Evolutionary conservation across 768 basidiomycete genomes (phyloP).

Genomic region (Phlebiopsis flavidoalba): DNA sequence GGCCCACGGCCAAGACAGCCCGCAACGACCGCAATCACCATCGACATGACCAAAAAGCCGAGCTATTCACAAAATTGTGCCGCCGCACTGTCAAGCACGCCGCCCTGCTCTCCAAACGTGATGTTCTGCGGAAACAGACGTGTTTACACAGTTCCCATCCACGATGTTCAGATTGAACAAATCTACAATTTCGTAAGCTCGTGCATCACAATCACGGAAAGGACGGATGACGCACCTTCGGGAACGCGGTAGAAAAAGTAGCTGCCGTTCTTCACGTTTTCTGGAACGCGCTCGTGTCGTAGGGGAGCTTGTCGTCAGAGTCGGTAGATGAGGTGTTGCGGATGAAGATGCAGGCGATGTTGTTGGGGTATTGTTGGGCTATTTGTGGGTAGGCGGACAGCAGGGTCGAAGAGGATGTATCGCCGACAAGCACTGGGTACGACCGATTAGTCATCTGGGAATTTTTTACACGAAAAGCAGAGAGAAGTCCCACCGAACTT

Average conservation of each 20-base stretch:
- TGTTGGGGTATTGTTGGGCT: conserved; percentile 20
- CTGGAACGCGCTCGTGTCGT: conserved; percentile 27
- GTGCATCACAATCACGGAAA: background rate
- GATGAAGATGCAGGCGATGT: conserved; percentile 27
- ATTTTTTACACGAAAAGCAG: too few relatives aligned
- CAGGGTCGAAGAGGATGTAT: conserved; percentile 19
- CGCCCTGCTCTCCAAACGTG: conserved; percentile 21
- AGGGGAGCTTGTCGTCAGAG: conserved; percentile 27
- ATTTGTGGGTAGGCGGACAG: conserved; percentile 22
- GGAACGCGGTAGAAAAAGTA: conserved; percentile 24
- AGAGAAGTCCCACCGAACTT: conserved; percentile 22
- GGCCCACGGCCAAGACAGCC: background rate
- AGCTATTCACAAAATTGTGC: background rate
- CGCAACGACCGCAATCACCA: background rate
- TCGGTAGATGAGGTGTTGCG: conserved; percentile 30
- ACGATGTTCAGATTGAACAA: conserved; percentile 17
- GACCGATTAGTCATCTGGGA: background rate
- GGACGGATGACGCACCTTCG: conserved; percentile 16
- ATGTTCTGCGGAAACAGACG: conserved; percentile 18
- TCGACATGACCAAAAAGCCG: background rate
- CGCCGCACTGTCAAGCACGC: conserved; percentile 6
- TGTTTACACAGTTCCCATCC: conserved; percentile 18
- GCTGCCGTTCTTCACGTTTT: conserved; percentile 22
- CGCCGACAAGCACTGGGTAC: conserved; percentile 17
- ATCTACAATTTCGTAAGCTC: conserved; percentile 1